Base-by-base conservation (phyloP, 345 rosid species). In the Sisymbrium altissimum region DNA sequence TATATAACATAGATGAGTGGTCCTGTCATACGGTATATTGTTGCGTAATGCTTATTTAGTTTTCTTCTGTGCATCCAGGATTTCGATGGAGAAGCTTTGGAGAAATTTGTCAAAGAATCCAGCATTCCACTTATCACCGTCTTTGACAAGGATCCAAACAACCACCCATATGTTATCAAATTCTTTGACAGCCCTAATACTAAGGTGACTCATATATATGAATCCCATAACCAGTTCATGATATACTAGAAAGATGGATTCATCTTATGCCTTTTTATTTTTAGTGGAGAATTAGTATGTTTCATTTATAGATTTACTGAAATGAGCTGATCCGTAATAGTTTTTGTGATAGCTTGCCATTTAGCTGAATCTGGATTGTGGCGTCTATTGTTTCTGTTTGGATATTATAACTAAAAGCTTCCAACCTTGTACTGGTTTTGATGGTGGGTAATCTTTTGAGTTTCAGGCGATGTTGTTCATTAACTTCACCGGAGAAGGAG, bases 381-480 rank as follows among this genome's bases (percentile, higher is more conserved):
- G 63, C 54, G 38, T 32, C 15, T 29, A 17, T 29, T 5, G 44
- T 57, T 60, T 9, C 7, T 41, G n/a, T 33, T 59, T 9, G 40
- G n/a, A 21, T 49, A n/a, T 60, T 21, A 23, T 38, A 7, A 49
- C 44, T 21, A 48, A 19, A 59, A 56, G 59, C 66, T 56, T 73
- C 7, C 33, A 7, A 25, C 56, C 45, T 74, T 30, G 29, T 75
- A 49, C n/a, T 67, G 46, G 55, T 67, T 48, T 41, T 75, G 73
- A 66, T 59, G 54, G 43, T 49, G 44, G 15, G 56, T 10, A 11
- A 68, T 75, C 12, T 75, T 75, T 27, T 63, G 75, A 53, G 25
- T 41, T 66, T 62, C 79, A 95, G 99, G 97, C 84, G 9, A 92
- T 95, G 99, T 79, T 95, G 65, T 95, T 90, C 77, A 7, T 84